Evolutionary conservation across 352 stramenopile genomes (phyloP), one percentile per base, ranked within the genome.

Genomic region (Phytophthora pisi): DNA sequence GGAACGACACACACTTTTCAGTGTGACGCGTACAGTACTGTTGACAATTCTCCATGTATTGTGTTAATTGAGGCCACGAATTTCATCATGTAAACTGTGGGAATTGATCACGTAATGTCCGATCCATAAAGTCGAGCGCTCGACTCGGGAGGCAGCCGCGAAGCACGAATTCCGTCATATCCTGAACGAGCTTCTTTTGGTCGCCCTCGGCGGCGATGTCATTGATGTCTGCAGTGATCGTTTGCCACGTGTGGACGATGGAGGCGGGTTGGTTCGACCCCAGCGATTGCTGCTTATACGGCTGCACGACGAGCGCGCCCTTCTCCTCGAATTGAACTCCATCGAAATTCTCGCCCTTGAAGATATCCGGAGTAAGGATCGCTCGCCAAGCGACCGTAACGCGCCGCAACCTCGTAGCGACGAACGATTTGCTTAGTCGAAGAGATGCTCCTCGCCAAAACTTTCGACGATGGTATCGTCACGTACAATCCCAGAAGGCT

Each of bases 401-500:
- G 9, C 77, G 72, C 28, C 72, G 57, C 40, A 36, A 75, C 72
- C 10, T 73, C 54, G 28, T 79, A 85, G n/a, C 69, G 75, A 0
- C 79, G 72, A 26, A 82, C 30, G n/a, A 74, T 74, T 51, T 85
- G 66, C 46, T 80, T 79, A 80, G 28, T 81, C 58, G 13, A 74
- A 68, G 3, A 56, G 53, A 46, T 85, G 55, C 60, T 82, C 73
- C 13, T 88, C 58, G 23, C 73, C 75, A 68, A 86, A 82, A 59
- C 76, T 82, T 51, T 90, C 81, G 45, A 82, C 55, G 36, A 88
- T 78, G 11, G 74, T 88, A 56, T 90, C 79, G 46, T 84, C 77
- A 0, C 67, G 43, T 8, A 64, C 55, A 31, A 66, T 31, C 7
- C 28, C 51, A 7, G 40, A 16, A 46, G 61, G 13, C 43, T 56